These are phyloP conservation scores for Chloromonas sp. DNA, from an alignment of 163 green algal species.

Conservation along the genomic window DNA sequence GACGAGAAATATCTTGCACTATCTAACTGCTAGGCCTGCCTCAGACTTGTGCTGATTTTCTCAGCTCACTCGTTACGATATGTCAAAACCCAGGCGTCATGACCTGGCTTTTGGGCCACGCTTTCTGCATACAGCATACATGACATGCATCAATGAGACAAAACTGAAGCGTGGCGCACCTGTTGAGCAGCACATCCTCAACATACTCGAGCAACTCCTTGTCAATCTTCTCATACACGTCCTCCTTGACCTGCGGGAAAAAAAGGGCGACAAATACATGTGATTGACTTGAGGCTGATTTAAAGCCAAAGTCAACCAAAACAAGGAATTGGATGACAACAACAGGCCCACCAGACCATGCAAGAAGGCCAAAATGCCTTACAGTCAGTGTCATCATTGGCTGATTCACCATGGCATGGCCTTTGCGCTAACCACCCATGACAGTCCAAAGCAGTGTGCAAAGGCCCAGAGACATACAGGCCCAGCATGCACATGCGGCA, in stretches of 20 bases:
- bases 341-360: background rate
- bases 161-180: constrained; percentile 17
- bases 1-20: too few relatives aligned
- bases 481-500: too few relatives aligned
- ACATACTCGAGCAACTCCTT: constrained; percentile 90
- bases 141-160: background rate
- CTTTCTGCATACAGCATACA: background rate
- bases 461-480: too few relatives aligned
- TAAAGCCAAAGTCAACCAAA: background rate
- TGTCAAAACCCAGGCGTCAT: background rate
- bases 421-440: background rate
- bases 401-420: too few relatives aligned
- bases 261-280: background rate
- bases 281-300: background rate
- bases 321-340: background rate
- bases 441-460: background rate
- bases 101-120: background rate
- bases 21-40: too few relatives aligned
- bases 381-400: too few relatives aligned
- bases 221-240: constrained; percentile 89
- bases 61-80: background rate
- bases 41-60: too few relatives aligned
- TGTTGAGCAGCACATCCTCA: constrained; percentile 93
- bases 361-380: background rate
- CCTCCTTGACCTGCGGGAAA: constrained; percentile 64